phyloP scores from a whole-genome alignment of 306 rosid genomes.

The Fagus crenata region DNA sequence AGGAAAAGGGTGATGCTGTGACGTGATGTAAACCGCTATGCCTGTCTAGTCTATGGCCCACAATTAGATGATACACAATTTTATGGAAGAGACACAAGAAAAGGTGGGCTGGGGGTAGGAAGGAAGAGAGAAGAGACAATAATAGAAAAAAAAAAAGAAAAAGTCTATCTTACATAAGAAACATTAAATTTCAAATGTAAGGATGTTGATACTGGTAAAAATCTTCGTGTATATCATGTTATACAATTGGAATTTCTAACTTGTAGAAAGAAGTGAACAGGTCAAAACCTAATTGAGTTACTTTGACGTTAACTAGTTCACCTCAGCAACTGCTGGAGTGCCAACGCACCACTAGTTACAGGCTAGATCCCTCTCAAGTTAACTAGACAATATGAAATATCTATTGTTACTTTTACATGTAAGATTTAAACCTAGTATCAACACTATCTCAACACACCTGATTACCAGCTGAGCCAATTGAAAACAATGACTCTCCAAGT shows the following conservation, averaged over 20 bases:
- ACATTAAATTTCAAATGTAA: background rate
- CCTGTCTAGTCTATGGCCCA: background rate
- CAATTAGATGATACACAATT: background rate
- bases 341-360: background rate
- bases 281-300: background rate
- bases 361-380: background rate
- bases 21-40: background rate
- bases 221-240: background rate
- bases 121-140: background rate
- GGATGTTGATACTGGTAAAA: background rate
- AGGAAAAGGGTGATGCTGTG: conserved; percentile 3
- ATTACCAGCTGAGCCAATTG: background rate
- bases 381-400: background rate
- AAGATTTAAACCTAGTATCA: background rate
- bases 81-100: background rate
- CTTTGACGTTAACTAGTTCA: background rate
- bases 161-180: background rate
- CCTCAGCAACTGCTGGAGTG: background rate
- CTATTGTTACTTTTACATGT: background rate
- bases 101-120: background rate
- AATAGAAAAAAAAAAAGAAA: background rate
- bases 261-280: background rate
- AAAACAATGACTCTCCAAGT: background rate
- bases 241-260: background rate
- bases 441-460: background rate